Conservation (phyloP, 495 filamentous ascomycete genomes). For the Hypoxylon subgilvum region DNA sequence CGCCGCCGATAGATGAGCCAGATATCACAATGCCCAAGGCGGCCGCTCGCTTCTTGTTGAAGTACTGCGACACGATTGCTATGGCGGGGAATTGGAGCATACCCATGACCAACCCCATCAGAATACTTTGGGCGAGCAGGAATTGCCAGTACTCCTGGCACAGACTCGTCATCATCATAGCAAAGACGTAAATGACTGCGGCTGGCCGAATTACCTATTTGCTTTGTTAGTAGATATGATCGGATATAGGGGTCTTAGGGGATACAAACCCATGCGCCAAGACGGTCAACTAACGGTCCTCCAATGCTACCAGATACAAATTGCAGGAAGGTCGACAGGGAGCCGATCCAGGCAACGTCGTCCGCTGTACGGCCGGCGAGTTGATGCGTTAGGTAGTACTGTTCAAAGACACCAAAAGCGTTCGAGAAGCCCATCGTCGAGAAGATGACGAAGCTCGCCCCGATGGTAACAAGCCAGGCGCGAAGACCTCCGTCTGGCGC, state of each 20-base stretch:
- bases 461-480: constrained; percentile 45
- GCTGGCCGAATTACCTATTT: constrained; percentile 49
- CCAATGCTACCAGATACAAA: constrained; percentile 54
- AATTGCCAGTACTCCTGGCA: constrained; percentile 67
- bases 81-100: constrained; percentile 60
- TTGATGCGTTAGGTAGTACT: constrained; percentile 62
- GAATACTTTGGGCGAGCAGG: constrained; percentile 64
- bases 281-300: constrained; percentile 61
- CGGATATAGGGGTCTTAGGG: not conserved
- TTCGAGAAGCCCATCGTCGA: constrained; percentile 66
- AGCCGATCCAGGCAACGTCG: constrained; percentile 67
- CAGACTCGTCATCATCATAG: constrained; percentile 63
- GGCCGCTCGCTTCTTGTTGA: constrained; percentile 58
- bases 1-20: constrained; percentile 64
- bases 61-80: constrained; percentile 59
- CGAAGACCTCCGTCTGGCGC: constrained; percentile 44
- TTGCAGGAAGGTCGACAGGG: constrained; percentile 54
- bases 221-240: constrained; percentile 1
- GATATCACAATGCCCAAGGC: constrained; percentile 62
- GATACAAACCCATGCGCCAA: constrained; percentile 49
- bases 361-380: constrained; percentile 55
- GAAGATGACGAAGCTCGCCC: constrained; percentile 50
- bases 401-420: constrained; percentile 67
- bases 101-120: constrained; percentile 58
- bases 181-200: constrained; percentile 45